Percentiles rank a stretch among this genome's conserved stretches.
Evolutionary conservation across 345 rosid species (phyloP).

Genomic region (Arabis alpina): DNA sequence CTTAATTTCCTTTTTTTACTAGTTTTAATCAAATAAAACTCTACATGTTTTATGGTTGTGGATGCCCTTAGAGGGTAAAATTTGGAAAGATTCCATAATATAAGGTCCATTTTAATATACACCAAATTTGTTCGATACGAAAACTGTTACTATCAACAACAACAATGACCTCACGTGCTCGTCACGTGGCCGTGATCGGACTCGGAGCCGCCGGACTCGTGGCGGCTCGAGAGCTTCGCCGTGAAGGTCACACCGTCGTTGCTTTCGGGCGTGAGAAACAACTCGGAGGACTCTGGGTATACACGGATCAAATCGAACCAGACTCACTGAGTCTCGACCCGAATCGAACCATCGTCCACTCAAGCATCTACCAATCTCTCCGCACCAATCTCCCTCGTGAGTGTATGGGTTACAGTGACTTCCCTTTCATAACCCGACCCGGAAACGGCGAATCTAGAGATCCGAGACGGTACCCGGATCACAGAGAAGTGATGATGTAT

Average conservation of each 20-base stretch:
- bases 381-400: conserved; percentile 91
- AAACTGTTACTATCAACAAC: too few relatives aligned
- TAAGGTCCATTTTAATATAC: background rate
- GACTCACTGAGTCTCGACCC: conserved; percentile 80
- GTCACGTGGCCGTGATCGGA: conserved; percentile 82
- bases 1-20: too few relatives aligned
- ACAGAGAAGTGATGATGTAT: conserved; percentile 68
- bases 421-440: conserved; percentile 58
- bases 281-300: conserved; percentile 85
- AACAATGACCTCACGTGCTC: background rate
- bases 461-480: conserved; percentile 75
- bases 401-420: conserved; percentile 71
- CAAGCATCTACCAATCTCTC: conserved; percentile 78
- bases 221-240: conserved; percentile 69
- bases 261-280: conserved; percentile 62
- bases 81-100: background rate
- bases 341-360: conserved; percentile 55
- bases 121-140: too few relatives aligned
- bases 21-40: too few relatives aligned
- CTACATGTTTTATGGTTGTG: too few relatives aligned
- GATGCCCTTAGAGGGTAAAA: too few relatives aligned
- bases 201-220: conserved; percentile 87
- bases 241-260: conserved; percentile 67
- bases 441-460: conserved; percentile 46
- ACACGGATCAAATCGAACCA: conserved; percentile 54